phyloP scores from a whole-genome alignment of 768 basidiomycete species.

The Hydnomerulius pinastri region DNA sequence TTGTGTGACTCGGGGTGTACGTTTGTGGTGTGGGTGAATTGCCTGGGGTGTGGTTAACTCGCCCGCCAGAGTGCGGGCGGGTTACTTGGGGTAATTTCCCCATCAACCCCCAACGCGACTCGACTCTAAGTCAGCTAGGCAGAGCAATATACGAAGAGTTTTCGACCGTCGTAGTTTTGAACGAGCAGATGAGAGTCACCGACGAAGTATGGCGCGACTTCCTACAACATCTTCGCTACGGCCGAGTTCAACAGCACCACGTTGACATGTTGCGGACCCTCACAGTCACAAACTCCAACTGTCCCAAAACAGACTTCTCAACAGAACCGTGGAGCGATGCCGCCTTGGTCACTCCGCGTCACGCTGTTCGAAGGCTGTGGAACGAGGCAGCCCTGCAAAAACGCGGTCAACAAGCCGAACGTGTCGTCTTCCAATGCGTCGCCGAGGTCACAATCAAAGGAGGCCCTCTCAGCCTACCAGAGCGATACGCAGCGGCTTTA shows the following conservation, averaged over 20 bases:
- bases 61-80: too few species aligned
- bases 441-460: too few species aligned
- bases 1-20: too few species aligned
- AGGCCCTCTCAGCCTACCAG: too few species aligned
- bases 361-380: constrained; percentile 31
- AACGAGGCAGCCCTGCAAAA: constrained; percentile 13
- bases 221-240: constrained; percentile 25
- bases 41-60: too few species aligned
- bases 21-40: too few species aligned
- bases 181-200: constrained; percentile 34
- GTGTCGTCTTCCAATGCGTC: too few species aligned
- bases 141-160: constrained; percentile 29
- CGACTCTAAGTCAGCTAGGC: constrained; percentile 11
- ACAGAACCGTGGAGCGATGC: constrained; percentile 24
- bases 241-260: constrained; percentile 24
- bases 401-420: too few species aligned
- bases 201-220: constrained; percentile 36
- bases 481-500: too few species aligned
- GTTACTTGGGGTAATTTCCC: too few species aligned
- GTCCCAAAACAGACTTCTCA: constrained; percentile 15
- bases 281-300: constrained; percentile 15
- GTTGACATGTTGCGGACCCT: constrained; percentile 26
- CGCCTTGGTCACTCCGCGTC: constrained; percentile 30
- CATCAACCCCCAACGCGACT: background rate
- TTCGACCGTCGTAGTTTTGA: constrained; percentile 32